Conservation (phyloP, 306 rosid species). For the Rosa persica region DNA sequence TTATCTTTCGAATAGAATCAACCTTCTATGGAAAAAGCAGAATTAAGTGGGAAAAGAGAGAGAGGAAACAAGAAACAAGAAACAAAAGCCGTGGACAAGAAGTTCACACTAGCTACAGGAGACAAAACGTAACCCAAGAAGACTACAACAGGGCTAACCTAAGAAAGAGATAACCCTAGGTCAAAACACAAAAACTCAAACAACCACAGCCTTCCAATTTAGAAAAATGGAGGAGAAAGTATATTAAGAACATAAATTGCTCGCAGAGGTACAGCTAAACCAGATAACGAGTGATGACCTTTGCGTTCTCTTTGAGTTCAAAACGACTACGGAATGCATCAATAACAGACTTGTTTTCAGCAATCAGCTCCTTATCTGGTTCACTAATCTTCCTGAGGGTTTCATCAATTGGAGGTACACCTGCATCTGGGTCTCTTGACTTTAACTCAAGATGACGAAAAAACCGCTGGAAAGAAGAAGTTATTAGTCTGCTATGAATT, state of each 20-base stretch:
- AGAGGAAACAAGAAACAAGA: too few species aligned
- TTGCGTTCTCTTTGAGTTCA: slow-evolving; percentile 60
- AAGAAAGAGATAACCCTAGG: background rate
- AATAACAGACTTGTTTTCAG: slow-evolving; percentile 45
- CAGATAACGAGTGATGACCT: slow-evolving; percentile 26
- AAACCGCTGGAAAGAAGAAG: slow-evolving; percentile 66
- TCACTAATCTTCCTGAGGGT: slow-evolving; percentile 74
- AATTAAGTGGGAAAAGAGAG: too few species aligned
- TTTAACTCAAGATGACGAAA: slow-evolving; percentile 64
- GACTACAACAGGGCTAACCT: background rate
- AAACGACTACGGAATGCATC: slow-evolving; percentile 47
- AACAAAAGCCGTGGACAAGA: background rate
- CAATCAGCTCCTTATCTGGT: slow-evolving; percentile 59
- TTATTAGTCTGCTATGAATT: slow-evolving; percentile 7
- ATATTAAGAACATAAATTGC: slow-evolving; percentile 3
- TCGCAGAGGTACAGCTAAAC: background rate
- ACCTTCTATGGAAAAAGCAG: background rate
- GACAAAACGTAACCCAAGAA: background rate
- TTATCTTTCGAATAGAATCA: background rate
- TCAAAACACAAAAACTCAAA: background rate
- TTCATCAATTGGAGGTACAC: slow-evolving; percentile 75
- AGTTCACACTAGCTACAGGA: background rate
- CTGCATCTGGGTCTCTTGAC: slow-evolving; percentile 69
- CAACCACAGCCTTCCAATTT: background rate
- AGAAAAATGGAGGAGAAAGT: background rate